These are phyloP conservation scores for Striga asiatica DNA, from an alignment of 257 asterid genomes.

Conservation along the genomic window DNA sequence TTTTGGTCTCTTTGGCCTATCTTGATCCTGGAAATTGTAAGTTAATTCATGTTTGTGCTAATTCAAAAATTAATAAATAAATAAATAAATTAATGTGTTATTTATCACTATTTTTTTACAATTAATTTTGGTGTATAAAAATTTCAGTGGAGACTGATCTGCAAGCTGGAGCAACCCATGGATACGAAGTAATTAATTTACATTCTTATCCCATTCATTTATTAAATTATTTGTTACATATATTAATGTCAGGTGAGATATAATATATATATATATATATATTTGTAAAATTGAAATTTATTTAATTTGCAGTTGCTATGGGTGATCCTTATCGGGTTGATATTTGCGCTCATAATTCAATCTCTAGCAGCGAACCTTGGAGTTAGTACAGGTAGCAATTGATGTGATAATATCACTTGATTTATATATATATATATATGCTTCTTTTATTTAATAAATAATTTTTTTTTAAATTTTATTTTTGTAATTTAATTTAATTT, in stretches of 20 bases:
- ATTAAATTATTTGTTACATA: too few species aligned
- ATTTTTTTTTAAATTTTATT: neutral
- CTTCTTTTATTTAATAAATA: neutral
- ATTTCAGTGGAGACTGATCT: constrained; percentile 84
- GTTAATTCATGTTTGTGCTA: too few species aligned
- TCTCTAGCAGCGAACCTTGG: constrained; percentile 96
- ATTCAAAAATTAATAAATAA: too few species aligned
- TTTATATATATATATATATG: neutral
- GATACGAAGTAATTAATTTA: constrained; percentile 50
- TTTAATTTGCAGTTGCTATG: constrained; percentile 58
- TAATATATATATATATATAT: too few species aligned
- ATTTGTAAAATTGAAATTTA: too few species aligned
- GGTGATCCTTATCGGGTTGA: constrained; percentile 79
- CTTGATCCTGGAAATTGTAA: constrained; percentile 91
- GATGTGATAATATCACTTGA: neutral
- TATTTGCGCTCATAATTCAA: constrained; percentile 81
- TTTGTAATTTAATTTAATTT: neutral
- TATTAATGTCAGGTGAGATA: too few species aligned
- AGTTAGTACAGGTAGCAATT: constrained; percentile 60
- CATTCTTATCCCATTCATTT: too few species aligned
- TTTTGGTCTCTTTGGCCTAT: constrained; percentile 83
- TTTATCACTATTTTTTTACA: neutral
- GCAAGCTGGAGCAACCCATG: constrained; percentile 86
- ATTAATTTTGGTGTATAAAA: neutral
- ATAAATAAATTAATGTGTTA: too few species aligned